These are phyloP conservation scores for Botrytis fabae DNA, from an alignment of 2,329 filamentous ascomycete species.

Conservation along the genomic window DNA sequence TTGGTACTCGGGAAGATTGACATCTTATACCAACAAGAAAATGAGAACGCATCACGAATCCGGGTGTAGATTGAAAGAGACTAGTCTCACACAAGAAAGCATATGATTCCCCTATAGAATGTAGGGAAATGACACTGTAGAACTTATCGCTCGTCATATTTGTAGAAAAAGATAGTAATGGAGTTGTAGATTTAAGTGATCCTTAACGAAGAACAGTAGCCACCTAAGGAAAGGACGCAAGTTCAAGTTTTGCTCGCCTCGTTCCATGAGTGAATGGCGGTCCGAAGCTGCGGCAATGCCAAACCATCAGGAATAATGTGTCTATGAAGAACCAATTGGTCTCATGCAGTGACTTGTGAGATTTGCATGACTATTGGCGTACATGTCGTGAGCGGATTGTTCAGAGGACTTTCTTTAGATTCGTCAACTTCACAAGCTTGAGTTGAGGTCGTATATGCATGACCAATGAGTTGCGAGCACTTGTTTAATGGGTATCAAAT, in stretches of 20 bases:
- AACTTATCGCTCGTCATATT: background rate
- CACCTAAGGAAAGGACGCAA: background rate
- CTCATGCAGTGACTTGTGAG: background rate
- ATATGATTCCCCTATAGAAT: background rate
- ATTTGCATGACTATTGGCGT: background rate
- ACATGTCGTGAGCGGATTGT: background rate
- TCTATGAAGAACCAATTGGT: background rate
- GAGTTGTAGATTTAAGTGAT: background rate
- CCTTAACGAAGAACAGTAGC: too few relatives aligned
- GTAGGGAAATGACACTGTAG: background rate
- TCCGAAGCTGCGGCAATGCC: background rate
- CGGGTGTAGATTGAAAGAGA: background rate
- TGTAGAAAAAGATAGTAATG: background rate
- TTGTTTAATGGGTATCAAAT: background rate
- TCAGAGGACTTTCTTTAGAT: too few relatives aligned
- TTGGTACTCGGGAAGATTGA: background rate
- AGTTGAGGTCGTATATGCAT: background rate
- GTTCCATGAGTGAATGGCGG: background rate
- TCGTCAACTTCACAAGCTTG: background rate
- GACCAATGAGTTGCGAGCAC: background rate
- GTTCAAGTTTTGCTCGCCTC: background rate
- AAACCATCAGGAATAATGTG: background rate
- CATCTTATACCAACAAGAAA: background rate
- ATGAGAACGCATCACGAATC: background rate
- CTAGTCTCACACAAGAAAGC: background rate